Evolutionary conservation across 768 basidiomycete genomes (phyloP).

Genomic region (Phanerodontia chrysosporium): DNA sequence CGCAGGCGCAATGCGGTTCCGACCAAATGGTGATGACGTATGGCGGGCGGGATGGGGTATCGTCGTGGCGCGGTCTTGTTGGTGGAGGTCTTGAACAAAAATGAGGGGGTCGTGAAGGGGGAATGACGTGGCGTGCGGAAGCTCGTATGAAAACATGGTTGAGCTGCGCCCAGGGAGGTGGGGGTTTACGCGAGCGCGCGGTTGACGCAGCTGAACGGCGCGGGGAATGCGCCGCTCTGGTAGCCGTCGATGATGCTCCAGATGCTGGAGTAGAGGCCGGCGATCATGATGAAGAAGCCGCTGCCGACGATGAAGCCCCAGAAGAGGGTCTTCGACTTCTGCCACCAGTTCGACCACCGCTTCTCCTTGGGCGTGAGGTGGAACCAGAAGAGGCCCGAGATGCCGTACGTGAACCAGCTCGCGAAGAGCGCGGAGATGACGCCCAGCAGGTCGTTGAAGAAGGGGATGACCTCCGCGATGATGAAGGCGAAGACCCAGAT

Average conservation of each 20-base stretch:
- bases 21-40: background rate
- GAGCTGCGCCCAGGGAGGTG: background rate
- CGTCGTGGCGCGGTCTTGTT: background rate
- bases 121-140: too few relatives aligned
- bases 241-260: conserved; percentile 25
- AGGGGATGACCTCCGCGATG: conserved; percentile 30
- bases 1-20: too few relatives aligned
- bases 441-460: conserved; percentile 29
- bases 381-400: conserved; percentile 27
- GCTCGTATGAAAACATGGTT: too few relatives aligned
- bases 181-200: conserved; percentile 10
- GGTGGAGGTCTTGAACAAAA: background rate
- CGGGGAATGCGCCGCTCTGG: conserved; percentile 21
- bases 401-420: conserved; percentile 26
- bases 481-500: conserved; percentile 26
- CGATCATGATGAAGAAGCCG: conserved; percentile 28
- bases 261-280: conserved; percentile 26
- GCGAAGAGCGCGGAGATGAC: conserved; percentile 27
- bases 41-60: background rate
- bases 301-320: conserved; percentile 22
- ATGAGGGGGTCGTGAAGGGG: too few relatives aligned
- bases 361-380: conserved; percentile 20
- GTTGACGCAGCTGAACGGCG: conserved; percentile 24
- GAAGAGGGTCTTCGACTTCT: conserved; percentile 22
- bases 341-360: conserved; percentile 21